Percentiles rank a stretch among this genome's conserved stretches.
Conservation (phyloP, 306 rosid species). For the Geum urbanum region DNA sequence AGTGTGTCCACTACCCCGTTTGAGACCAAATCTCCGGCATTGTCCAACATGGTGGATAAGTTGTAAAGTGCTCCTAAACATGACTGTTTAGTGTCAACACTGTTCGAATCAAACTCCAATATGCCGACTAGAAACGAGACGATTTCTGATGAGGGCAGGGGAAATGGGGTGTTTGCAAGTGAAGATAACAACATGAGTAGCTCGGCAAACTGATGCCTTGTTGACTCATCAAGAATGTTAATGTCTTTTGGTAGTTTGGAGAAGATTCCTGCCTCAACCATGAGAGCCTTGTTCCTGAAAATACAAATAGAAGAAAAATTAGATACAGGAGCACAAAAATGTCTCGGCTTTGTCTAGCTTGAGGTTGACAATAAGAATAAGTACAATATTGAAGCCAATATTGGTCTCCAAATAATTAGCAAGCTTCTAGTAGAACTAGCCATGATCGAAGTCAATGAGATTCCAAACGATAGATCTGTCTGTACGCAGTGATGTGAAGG, state of each 20-base stretch:
- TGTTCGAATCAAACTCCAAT: constrained; percentile 39
- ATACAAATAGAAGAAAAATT: constrained; percentile 18
- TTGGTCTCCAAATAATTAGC: neutral
- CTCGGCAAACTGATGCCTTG: constrained; percentile 50
- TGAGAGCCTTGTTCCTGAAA: constrained; percentile 78
- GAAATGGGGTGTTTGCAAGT: constrained; percentile 57
- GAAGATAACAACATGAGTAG: constrained; percentile 63
- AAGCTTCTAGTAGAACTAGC: constrained; percentile 16
- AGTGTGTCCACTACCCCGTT: constrained; percentile 54
- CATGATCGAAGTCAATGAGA: constrained; percentile 42
- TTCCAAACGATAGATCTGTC: constrained; percentile 29
- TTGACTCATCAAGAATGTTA: constrained; percentile 51
- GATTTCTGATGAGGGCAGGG: constrained; percentile 48
- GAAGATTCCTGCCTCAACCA: constrained; percentile 79
- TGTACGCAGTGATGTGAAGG: constrained; percentile 29
- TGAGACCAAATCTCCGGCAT: constrained; percentile 53
- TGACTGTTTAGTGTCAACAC: constrained; percentile 38
- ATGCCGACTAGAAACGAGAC: constrained; percentile 45
- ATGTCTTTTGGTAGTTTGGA: constrained; percentile 56
- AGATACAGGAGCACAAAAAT: constrained; percentile 24
- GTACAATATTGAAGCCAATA: neutral
- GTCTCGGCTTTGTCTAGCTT: constrained; percentile 32
- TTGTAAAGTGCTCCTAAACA: constrained; percentile 64
- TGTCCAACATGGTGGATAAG: constrained; percentile 69
- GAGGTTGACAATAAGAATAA: constrained; percentile 29